Evolutionary conservation across 2,329 filamentous ascomycete genomes (phyloP).

Genomic region (Ustulina deusta): DNA sequence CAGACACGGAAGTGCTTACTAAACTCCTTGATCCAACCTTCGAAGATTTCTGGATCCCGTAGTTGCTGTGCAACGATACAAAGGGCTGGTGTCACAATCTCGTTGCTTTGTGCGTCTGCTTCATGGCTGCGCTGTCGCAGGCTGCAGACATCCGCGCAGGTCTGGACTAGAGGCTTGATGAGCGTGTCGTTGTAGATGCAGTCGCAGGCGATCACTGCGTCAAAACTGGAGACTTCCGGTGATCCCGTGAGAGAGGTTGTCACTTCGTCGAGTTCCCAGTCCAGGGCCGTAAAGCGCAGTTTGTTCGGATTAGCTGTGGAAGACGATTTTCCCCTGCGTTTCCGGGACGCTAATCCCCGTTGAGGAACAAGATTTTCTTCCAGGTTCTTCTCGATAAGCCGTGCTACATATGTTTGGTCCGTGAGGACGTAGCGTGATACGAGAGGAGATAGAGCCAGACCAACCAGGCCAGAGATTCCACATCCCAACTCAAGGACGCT

Average conservation of each 20-base stretch:
- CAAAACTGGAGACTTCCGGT: constrained; percentile 63
- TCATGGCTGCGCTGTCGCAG: constrained; percentile 57
- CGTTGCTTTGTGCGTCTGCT: constrained; percentile 6
- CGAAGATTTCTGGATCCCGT: constrained; percentile 85
- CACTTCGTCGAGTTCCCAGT: constrained; percentile 82
- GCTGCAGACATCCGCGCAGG: constrained; percentile 79
- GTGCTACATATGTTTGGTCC: constrained; percentile 87
- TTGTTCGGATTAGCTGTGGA: constrained; percentile 47
- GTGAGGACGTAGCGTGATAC: constrained; percentile 80
- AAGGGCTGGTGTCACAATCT: constrained; percentile 65
- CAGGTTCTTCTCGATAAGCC: constrained; percentile 81
- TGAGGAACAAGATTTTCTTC: constrained; percentile 63
- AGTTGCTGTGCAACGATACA: constrained; percentile 92
- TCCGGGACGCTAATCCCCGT: constrained; percentile 35
- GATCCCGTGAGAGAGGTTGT: constrained; percentile 57
- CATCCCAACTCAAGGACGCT: constrained; percentile 85
- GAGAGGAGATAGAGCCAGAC: constrained; percentile 72
- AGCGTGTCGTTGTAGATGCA: constrained; percentile 95
- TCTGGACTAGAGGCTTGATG: constrained; percentile 82
- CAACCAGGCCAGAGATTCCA: constrained; percentile 85
- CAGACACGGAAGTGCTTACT: constrained; percentile 76
- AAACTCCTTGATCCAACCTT: constrained; percentile 81
- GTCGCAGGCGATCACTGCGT: constrained; percentile 86
- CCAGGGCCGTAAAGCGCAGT: constrained; percentile 72
- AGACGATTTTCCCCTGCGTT: constrained; percentile 42